Percentiles rank a stretch among this genome's conserved stretches.
Evolutionary conservation across 495 filamentous ascomycete genomes (phyloP).

Genomic region (Trichocladium antarcticum): DNA sequence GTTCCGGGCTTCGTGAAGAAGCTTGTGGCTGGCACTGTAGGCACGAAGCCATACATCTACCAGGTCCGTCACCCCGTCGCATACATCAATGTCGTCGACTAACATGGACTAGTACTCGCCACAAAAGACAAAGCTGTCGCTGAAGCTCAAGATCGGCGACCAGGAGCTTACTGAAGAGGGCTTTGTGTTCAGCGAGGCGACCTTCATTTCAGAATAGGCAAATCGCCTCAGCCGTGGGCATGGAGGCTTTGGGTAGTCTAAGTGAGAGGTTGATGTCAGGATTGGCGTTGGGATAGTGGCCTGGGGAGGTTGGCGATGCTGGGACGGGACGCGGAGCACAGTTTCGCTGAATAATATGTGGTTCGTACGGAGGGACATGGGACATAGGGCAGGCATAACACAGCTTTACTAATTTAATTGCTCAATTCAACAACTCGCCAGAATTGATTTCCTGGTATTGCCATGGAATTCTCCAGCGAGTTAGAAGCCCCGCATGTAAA

Average conservation of each 20-base stretch:
- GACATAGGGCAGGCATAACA: too few species aligned
- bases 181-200: slow-evolving; percentile 68
- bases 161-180: slow-evolving; percentile 68
- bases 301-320: slow-evolving; percentile 2
- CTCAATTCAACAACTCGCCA: too few species aligned
- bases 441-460: too few species aligned
- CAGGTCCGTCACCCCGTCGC: slow-evolving; percentile 48
- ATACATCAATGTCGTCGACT: slow-evolving; percentile 2
- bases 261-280: slow-evolving; percentile 6
- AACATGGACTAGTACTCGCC: slow-evolving; percentile 49
- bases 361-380: neutral
- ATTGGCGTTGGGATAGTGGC: slow-evolving; percentile 12
- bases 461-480: too few species aligned
- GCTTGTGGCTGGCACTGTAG: slow-evolving; percentile 74
- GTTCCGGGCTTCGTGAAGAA: slow-evolving; percentile 91
- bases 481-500: too few species aligned
- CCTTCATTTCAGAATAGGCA: slow-evolving; percentile 62
- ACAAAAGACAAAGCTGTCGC: slow-evolving; percentile 40
- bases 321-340: neutral
- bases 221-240: neutral
- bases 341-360: slow-evolving; percentile 3
- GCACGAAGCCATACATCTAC: slow-evolving; percentile 95
- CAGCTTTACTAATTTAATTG: slow-evolving; percentile 7
- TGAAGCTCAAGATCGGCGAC: slow-evolving; percentile 77
- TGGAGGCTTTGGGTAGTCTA: slow-evolving; percentile 8